Evolutionary conservation across 1,284 basidiomycete genomes (phyloP), one percentile per base, ranked within the genome.

Genomic region (Trichosporon faecale): DNA sequence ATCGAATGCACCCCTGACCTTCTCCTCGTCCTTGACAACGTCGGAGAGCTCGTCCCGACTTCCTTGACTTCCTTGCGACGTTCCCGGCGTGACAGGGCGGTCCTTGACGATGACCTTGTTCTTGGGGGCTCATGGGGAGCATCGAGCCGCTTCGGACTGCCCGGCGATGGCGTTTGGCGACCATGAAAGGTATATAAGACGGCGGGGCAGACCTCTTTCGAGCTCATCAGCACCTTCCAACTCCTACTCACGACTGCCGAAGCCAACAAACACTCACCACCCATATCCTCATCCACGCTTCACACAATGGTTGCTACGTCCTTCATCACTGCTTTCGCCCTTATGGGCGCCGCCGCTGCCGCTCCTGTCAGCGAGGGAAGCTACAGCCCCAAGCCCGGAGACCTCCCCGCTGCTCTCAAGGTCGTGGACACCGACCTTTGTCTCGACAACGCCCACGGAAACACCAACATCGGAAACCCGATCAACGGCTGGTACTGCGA

Each of bases 401-500:
- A 31, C 18, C 29, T 14, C n/a, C 57, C 57, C 8, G 57, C 57
- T 11, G 16, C 57, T 21, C 57, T 61, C 2, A 18, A 27, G 29
- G 57, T 61, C 29, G 57, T 61, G 9, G 57, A 33, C 29, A 61
- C 57, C 29, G 57, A 61, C 16, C 57, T 61, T 29, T 61, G 57
- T n/a, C 21, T 61, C 18, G 57, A 61, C 57, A 61, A 61, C 57
- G 27, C 57, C 18, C 57, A 61, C 57, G 57, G 16, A 16, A 18
- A 12, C 18, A 61, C 57, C 18, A 11, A 61, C 57, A 61, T 61
- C n/a, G 57, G 57, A 9, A 61, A 61, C 57, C 57, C 57, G 11
- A 61, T 61, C 57, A 61, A 61, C 57, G 57, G 57, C 4, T 61
- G 57, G 57, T 18, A n/a, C 18, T 61, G 57, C 16, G 57, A n/a